phyloP scores from a whole-genome alignment of 108 stramenopile species.

The Parietichytrium sp. region DNA sequence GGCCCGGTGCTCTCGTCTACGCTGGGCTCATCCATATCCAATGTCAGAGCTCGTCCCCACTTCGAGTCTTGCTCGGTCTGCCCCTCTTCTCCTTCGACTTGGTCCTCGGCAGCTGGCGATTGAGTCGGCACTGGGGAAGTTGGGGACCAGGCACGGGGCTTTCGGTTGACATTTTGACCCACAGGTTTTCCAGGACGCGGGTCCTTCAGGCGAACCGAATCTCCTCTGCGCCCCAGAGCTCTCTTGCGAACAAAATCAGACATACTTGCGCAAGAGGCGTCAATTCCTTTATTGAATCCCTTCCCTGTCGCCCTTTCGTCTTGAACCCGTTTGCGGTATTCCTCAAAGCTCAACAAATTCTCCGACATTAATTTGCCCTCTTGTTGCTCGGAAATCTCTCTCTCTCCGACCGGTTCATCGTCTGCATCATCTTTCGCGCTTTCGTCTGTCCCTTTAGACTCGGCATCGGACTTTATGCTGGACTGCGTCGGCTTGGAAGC shows the following conservation, averaged over 20 bases:
- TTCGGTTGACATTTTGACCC: background rate
- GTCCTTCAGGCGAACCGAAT: background rate
- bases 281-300: background rate
- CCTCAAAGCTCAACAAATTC: background rate
- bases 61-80: background rate
- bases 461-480: background rate
- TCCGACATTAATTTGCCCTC: background rate
- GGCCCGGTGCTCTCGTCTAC: background rate
- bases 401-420: background rate
- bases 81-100: too few relatives aligned
- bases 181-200: background rate
- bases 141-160: too few relatives aligned
- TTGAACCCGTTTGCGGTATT: background rate
- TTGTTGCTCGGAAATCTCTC: background rate
- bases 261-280: background rate
- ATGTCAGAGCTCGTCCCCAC: background rate
- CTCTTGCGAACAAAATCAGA: background rate
- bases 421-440: background rate
- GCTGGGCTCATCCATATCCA: background rate
- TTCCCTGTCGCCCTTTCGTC: background rate
- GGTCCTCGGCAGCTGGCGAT: too few relatives aligned
- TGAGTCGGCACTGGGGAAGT: too few relatives aligned
- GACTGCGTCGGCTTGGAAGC: too few relatives aligned
- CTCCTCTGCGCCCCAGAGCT: background rate
- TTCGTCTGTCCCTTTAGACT: background rate